A percentile compares a stretch with the other conserved stretches of the same genome.
Evolutionary conservation across 225 moss, liverwort and hornwort genomes (phyloP).

Genomic region (Climacium dendroides): DNA sequence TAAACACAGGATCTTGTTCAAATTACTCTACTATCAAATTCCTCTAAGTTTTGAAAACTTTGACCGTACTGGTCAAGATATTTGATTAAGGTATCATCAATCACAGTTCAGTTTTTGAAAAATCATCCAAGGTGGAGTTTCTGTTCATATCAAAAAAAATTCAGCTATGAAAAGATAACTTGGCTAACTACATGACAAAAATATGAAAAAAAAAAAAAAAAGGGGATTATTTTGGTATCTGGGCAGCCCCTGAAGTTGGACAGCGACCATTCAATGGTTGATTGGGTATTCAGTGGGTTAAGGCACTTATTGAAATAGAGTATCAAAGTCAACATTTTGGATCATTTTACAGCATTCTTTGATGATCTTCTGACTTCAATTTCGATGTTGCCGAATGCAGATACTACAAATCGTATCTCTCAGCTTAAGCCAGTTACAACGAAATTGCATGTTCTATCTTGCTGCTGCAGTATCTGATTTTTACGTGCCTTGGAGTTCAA

Average conservation of each 20-base stretch:
- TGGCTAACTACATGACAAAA: too few relatives aligned
- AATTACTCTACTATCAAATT: background rate
- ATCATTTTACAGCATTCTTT: background rate
- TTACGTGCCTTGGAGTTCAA: constrained; percentile 86
- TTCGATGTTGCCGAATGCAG: constrained; percentile 16
- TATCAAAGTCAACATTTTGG: background rate
- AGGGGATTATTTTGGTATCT: background rate
- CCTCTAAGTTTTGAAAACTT: background rate
- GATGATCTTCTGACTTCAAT: background rate
- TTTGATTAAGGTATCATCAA: background rate
- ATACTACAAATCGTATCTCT: constrained; percentile 62
- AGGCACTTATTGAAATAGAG: background rate
- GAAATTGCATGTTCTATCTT: constrained; percentile 78
- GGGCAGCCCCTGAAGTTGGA: background rate
- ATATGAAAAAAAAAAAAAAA: too few relatives aligned
- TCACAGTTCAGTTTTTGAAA: background rate
- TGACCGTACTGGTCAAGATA: background rate
- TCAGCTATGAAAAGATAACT: too few relatives aligned
- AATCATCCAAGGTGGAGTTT: too few relatives aligned
- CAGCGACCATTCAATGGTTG: background rate
- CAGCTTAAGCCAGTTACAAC: constrained; percentile 31
- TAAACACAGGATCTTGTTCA: background rate
- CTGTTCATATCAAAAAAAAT: too few relatives aligned
- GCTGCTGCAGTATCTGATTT: constrained; percentile 99
- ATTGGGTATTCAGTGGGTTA: background rate